Evolutionary conservation across 2,329 filamentous ascomycete genomes (phyloP), one percentile per base, ranked within the genome.

Genomic region (Akanthomyces dipterigenus): DNA sequence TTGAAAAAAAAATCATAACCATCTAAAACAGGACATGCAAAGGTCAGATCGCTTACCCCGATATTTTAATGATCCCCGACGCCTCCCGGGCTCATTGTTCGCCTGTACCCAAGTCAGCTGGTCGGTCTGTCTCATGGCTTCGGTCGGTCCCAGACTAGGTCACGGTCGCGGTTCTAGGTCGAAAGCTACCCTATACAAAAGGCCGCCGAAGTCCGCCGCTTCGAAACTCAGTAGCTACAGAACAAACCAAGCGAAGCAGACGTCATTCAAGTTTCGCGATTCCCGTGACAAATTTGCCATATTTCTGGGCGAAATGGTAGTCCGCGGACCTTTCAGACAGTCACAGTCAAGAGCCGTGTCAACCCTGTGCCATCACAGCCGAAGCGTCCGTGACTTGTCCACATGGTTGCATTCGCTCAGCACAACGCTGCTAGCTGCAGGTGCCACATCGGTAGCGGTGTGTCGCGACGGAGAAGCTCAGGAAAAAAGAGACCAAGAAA

Each of bases 101-200:
- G 24, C 48, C 49, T 55, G 42, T 55, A 54, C 31, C 42, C 42
- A 6, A 28, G 58, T 60, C 58, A 60, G 38, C 40, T 60, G 58
- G 38, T 7, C 49, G 16, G 9, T 2, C 24, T 18, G 58, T 60
- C 58, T 60, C 58, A 55, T 60, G 58, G 49, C 22, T 49, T 48
- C 6, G 8, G 31, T 14, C 26, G 4, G 56, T 38, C 48, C 56
- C 42, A 48, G 36, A 59, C 7, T 43, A 34, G 38, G 58, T 60
- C 58, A 60, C 58, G 58, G 31, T 48, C 46, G 46, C 56, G 24
- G 14, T 16, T 26, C 31, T 12, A 46, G n/a, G 48, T 36, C 11
- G 31, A 46, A 24, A 16, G 58, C 31, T 54, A 60, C 58, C 58
- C 50, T 46, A 31, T 11, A 60, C 9, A 11, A 8, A 7, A n/a